Conservation (phyloP, 257 asterid species). For the Catharanthus roseus region DNA sequence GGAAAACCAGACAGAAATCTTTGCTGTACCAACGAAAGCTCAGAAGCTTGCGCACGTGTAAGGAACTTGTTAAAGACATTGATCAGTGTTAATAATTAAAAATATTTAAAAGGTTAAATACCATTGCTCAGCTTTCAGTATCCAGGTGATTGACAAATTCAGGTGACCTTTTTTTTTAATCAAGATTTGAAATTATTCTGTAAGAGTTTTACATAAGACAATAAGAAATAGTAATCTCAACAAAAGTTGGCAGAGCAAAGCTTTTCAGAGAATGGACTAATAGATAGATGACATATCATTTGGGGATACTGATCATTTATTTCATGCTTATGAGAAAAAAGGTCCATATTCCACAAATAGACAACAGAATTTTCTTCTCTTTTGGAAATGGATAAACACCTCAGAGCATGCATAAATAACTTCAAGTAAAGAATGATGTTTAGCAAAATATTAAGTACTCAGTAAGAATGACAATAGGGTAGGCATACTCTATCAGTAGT, state of each 20-base stretch:
- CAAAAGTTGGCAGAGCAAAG: neutral
- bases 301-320: neutral
- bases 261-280: neutral
- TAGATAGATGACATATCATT: neutral
- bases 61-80: neutral
- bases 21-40: neutral
- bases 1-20: neutral
- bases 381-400: neutral
- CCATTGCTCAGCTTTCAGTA: too few relatives aligned
- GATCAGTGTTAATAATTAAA: too few relatives aligned
- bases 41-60: neutral
- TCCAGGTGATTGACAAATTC: neutral
- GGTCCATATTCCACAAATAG: neutral
- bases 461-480: conserved; percentile 9
- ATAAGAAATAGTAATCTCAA: neutral
- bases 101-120: neutral
- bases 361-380: neutral
- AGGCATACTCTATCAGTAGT: conserved; percentile 78
- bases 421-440: neutral
- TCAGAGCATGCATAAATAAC: neutral
- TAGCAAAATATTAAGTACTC: conserved; percentile 1
- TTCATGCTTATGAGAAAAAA: neutral
- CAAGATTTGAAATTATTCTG: neutral
- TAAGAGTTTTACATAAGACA: neutral
- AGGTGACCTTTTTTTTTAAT: neutral